A percentile compares a stretch with the other conserved stretches of the same genome.
Evolutionary conservation across 73 alveolate genomes (phyloP).

Genomic region (Stentor coeruleus): DNA sequence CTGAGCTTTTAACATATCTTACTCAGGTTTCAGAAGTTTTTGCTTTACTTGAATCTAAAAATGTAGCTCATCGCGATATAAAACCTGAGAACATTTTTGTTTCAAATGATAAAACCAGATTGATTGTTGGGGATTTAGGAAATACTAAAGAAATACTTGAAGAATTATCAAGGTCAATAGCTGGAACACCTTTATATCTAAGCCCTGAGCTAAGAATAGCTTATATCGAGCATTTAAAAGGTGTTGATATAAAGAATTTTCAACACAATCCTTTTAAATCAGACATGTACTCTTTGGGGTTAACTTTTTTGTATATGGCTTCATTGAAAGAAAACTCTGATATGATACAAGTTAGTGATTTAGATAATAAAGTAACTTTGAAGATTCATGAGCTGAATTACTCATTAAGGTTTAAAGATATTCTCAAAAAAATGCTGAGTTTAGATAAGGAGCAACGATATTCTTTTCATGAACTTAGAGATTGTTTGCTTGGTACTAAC

Average conservation of each 20-base stretch:
- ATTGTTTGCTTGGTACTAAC: too few species aligned
- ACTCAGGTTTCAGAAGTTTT: background rate
- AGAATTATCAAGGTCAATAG: background rate
- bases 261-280: constrained; percentile 10
- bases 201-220: background rate
- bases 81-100: constrained; percentile 12
- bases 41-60: background rate
- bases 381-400: too few species aligned
- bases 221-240: background rate
- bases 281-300: constrained; percentile 20
- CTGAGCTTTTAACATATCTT: background rate
- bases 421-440: too few species aligned
- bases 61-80: constrained; percentile 10
- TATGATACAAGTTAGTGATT: too few species aligned
- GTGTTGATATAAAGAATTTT: background rate
- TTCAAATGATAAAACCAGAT: background rate
- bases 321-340: background rate
- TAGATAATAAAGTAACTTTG: too few species aligned
- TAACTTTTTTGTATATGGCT: constrained; percentile 11
- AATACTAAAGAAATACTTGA: background rate
- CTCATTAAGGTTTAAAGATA: too few species aligned
- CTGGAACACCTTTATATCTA: constrained; percentile 19
- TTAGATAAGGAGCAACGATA: too few species aligned
- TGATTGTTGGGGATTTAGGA: constrained; percentile 12
- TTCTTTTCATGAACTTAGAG: too few species aligned